A percentile compares a stretch with the other conserved stretches of the same genome.
Conservation (phyloP, 345 rosid species). For the Limnanthes douglasii region DNA sequence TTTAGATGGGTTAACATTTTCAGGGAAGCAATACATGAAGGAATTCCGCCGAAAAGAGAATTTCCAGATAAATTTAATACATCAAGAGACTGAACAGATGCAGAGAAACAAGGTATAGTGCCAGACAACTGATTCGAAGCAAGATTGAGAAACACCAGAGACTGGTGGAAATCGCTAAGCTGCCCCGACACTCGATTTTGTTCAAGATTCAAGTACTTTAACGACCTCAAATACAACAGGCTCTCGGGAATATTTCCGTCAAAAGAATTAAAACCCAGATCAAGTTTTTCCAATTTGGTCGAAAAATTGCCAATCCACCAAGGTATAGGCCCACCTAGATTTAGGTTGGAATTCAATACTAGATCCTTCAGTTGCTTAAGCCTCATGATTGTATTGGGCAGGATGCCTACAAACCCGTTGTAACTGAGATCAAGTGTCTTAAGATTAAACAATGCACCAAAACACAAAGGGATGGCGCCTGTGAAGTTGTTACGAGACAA, state of each 20-base stretch:
- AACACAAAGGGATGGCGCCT: conserved; percentile 50
- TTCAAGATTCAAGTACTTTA: conserved; percentile 48
- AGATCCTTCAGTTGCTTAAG: conserved; percentile 46
- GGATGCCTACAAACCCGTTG: conserved; percentile 36
- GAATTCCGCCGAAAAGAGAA: conserved; percentile 68
- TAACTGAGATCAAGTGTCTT: conserved; percentile 52
- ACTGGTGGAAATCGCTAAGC: conserved; percentile 45
- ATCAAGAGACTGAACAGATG: conserved; percentile 32
- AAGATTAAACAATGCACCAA: conserved; percentile 38
- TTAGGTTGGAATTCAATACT: conserved; percentile 34
- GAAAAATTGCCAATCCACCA: conserved; percentile 55
- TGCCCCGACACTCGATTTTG: conserved; percentile 46
- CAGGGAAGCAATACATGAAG: conserved; percentile 70
- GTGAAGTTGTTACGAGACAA: conserved; percentile 44
- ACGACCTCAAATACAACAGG: conserved; percentile 31
- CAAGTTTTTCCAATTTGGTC: conserved; percentile 42
- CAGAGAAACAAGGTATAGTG: conserved; percentile 74
- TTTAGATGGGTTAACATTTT: conserved; percentile 39
- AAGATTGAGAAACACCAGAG: conserved; percentile 46
- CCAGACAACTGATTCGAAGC: conserved; percentile 60
- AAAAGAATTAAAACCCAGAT: conserved; percentile 60
- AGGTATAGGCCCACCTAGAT: conserved; percentile 44
- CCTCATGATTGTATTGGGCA: conserved; percentile 31
- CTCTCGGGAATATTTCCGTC: conserved; percentile 46
- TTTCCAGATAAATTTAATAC: conserved; percentile 50